Conservation (phyloP, 2,329 filamentous ascomycete species). For the Calonectria hongkongensis region DNA sequence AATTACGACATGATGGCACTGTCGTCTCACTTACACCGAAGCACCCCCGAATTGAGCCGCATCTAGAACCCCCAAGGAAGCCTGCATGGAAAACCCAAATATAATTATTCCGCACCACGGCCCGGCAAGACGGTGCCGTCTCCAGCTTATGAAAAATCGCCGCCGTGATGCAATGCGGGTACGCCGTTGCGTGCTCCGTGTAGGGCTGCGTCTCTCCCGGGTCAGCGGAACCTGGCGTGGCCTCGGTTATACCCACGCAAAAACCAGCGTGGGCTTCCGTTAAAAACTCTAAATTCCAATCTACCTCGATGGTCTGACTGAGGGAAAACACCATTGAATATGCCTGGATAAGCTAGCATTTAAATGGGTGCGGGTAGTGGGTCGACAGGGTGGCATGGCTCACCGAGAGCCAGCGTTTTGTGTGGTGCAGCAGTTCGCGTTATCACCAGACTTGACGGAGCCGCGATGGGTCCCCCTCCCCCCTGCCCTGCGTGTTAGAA, state of each 20-base stretch:
- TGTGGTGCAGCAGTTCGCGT: constrained; percentile 14
- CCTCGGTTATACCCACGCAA: constrained; percentile 9
- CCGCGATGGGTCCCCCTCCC: constrained; percentile 1
- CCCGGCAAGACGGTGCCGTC: constrained; percentile 10
- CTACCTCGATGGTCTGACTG: constrained; percentile 4
- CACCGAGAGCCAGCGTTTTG: not conserved
- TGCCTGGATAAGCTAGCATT: not conserved
- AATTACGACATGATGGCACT: too few species aligned
- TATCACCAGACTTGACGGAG: constrained; percentile 12
- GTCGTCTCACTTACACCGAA: not conserved
- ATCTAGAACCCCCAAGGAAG: constrained; percentile 1
- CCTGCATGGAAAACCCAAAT: constrained; percentile 16
- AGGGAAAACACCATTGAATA: not conserved
- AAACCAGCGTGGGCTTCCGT: constrained; percentile 1
- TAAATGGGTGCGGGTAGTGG: not conserved
- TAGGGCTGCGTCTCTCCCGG: constrained; percentile 5
- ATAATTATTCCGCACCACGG: constrained; percentile 4
- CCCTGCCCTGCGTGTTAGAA: not conserved
- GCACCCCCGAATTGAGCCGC: not conserved
- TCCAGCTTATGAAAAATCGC: constrained; percentile 6
- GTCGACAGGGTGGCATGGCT: constrained; percentile 1
- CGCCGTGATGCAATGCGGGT: constrained; percentile 36
- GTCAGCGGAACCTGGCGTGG: constrained; percentile 19
- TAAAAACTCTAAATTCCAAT: constrained; percentile 21
- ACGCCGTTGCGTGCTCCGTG: constrained; percentile 30